phyloP scores from a whole-genome alignment of 2,329 filamentous ascomycete species.

The Paradendryphiella salina region DNA sequence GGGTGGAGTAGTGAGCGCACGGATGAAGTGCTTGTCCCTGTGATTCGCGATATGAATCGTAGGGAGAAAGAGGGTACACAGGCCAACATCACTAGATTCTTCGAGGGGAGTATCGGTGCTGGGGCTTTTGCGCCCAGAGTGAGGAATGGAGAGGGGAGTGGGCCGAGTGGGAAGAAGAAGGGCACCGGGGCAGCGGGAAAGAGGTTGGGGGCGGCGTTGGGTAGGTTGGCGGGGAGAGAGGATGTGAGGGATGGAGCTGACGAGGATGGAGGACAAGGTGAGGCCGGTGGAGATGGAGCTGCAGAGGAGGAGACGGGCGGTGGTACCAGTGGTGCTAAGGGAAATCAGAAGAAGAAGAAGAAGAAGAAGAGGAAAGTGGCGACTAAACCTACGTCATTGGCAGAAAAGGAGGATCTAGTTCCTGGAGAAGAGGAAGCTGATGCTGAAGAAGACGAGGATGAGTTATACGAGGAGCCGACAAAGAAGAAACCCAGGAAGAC shows the following conservation, averaged over 20 bases:
- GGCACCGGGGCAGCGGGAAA: slow-evolving; percentile 39
- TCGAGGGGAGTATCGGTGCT: slow-evolving; percentile 72
- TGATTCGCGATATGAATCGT: slow-evolving; percentile 93
- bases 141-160: slow-evolving; percentile 53
- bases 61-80: slow-evolving; percentile 89
- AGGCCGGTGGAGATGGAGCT: slow-evolving; percentile 21
- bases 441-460: slow-evolving; percentile 21
- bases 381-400: slow-evolving; percentile 14
- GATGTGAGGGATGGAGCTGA: slow-evolving; percentile 28
- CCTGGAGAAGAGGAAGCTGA: slow-evolving; percentile 19
- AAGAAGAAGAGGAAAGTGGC: slow-evolving; percentile 31
- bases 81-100: slow-evolving; percentile 92
- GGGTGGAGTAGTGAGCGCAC: slow-evolving; percentile 91
- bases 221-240: slow-evolving; percentile 35
- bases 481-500: slow-evolving; percentile 33
- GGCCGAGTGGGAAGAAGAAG: slow-evolving; percentile 58
- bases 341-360: slow-evolving; percentile 31
- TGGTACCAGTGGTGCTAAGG: slow-evolving; percentile 4
- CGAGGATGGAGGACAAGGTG: slow-evolving; percentile 29
- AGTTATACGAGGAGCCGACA: slow-evolving; percentile 35
- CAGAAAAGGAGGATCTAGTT: slow-evolving; percentile 18
- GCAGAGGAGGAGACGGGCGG: slow-evolving; percentile 11
- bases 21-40: slow-evolving; percentile 92
- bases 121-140: slow-evolving; percentile 74
- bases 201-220: slow-evolving; percentile 42